Conservation (phyloP, 108 stramenopile species). For the Chaetoceros tenuissimus region DNA sequence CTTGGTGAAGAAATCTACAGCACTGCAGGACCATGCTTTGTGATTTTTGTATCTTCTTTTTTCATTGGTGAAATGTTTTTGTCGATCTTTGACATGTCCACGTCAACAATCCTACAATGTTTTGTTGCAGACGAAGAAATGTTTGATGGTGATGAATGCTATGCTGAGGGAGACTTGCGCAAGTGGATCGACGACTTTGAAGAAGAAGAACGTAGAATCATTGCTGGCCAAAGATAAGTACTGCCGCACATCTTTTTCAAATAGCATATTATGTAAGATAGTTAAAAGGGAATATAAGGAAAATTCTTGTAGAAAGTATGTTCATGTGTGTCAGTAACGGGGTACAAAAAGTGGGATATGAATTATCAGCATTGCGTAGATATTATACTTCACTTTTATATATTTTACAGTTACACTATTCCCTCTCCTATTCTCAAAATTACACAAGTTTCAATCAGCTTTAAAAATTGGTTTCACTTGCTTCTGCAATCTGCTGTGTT, state of each 20-base stretch:
- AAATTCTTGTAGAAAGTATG: too few species aligned
- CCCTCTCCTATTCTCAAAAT: too few species aligned
- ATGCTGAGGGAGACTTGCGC: conserved; percentile 42
- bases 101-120: conserved; percentile 78
- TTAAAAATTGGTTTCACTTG: too few species aligned
- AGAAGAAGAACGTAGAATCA: conserved; percentile 1
- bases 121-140: conserved; percentile 89
- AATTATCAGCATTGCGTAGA: too few species aligned
- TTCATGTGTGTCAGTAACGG: too few species aligned
- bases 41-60: conserved; percentile 56
- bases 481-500: conserved; percentile 26
- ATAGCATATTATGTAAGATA: too few species aligned
- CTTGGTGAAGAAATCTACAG: conserved; percentile 32
- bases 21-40: conserved; percentile 51
- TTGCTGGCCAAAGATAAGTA: conserved; percentile 6
- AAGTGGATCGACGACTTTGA: conserved; percentile 21
- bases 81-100: conserved; percentile 74
- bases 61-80: conserved; percentile 61
- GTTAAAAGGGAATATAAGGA: too few species aligned
- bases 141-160: conserved; percentile 55
- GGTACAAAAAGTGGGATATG: too few species aligned
- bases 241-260: too few species aligned
- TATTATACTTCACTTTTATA: too few species aligned
- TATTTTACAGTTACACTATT: too few species aligned
- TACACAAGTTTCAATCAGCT: too few species aligned